A percentile compares a stretch with the other conserved stretches of the same genome.
Conservation (phyloP, 2,329 filamentous ascomycete genomes). For the Diaporthe longicolla region DNA sequence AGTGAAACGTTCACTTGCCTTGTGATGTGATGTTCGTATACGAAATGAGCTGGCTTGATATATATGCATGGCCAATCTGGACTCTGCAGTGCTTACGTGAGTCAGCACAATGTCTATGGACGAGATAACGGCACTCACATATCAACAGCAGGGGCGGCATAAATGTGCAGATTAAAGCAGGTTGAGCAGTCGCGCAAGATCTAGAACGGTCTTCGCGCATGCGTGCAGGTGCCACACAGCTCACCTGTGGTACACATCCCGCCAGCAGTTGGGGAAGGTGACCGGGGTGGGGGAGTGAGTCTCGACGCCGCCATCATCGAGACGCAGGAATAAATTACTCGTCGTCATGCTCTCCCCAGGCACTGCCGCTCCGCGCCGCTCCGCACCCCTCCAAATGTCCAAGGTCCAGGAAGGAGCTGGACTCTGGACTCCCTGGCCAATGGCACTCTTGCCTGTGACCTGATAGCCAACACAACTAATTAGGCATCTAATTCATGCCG, state of each 20-base stretch:
- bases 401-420: conserved; percentile 10
- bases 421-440: neutral
- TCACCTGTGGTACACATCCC: neutral
- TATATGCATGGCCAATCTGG: neutral
- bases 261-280: conserved; percentile 11
- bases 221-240: neutral
- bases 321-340: neutral
- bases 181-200: neutral
- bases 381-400: neutral
- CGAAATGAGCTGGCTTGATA: neutral
- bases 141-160: neutral
- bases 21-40: neutral
- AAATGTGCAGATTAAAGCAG: neutral
- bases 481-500: conserved; percentile 7
- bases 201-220: conserved; percentile 6
- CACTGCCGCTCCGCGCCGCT: neutral
- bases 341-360: neutral
- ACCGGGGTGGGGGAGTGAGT: conserved; percentile 8
- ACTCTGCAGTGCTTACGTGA: neutral
- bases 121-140: neutral
- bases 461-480: conserved; percentile 16
- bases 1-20: neutral
- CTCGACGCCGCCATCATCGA: neutral
- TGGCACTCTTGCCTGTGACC: neutral
- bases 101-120: neutral